Conservation (phyloP, 345 rosid genomes). For the Pseudoturritis turrita region DNA sequence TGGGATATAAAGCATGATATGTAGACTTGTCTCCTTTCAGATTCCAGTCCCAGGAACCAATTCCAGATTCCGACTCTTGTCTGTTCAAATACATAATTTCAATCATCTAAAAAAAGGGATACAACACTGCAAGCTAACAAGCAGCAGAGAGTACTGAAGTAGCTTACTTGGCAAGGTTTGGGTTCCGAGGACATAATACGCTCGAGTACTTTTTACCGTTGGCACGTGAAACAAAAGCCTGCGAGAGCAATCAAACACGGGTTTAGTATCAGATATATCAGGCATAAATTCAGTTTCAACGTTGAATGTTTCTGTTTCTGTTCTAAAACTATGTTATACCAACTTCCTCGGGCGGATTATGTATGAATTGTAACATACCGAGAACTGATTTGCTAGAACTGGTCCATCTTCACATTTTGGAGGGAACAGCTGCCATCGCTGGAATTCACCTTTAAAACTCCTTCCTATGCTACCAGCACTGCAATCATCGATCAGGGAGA, state of each 20-base stretch:
- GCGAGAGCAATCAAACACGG: neutral
- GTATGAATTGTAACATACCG: slow-evolving; percentile 55
- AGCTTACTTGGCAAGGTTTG: slow-evolving; percentile 25
- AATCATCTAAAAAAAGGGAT: neutral
- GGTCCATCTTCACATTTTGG: slow-evolving; percentile 69
- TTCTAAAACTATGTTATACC: neutral
- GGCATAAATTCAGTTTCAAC: neutral
- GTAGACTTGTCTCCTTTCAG: slow-evolving; percentile 71
- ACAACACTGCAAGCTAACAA: neutral
- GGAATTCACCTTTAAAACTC: slow-evolving; percentile 87
- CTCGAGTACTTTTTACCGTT: slow-evolving; percentile 25
- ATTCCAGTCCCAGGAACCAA: slow-evolving; percentile 95
- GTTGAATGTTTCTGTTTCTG: neutral
- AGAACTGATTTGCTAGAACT: slow-evolving; percentile 83
- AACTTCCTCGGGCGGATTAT: neutral
- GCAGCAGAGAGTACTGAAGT: neutral
- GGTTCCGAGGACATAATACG: slow-evolving; percentile 23
- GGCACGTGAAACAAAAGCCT: slow-evolving; percentile 33
- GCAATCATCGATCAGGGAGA: slow-evolving; percentile 9
- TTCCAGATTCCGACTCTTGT: slow-evolving; percentile 53
- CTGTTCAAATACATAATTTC: slow-evolving; percentile 37
- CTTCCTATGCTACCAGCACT: slow-evolving; percentile 93
- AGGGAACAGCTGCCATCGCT: slow-evolving; percentile 79
- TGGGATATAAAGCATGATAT: slow-evolving; percentile 91
- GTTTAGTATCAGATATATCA: neutral